A percentile compares a stretch with the other conserved stretches of the same genome.
phyloP scores from a whole-genome alignment of 371 early-diverging fungal species.

The Dinochytrium kinnereticum region DNA sequence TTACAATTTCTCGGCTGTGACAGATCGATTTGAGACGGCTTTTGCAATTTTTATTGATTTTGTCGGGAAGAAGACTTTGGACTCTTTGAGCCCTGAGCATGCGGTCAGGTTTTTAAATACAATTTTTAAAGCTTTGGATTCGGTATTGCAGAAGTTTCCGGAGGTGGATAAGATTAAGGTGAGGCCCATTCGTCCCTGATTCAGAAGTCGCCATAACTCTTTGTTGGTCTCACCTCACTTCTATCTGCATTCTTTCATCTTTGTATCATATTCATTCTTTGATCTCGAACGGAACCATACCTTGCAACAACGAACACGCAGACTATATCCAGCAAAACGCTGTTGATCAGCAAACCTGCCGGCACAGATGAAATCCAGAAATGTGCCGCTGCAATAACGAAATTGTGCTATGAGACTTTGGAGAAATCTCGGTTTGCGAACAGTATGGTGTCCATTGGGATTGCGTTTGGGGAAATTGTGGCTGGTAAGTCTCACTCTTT shows the following conservation, averaged over 20 bases:
- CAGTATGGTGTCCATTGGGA: background rate
- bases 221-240: too few species aligned
- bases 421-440: background rate
- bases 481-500: slow-evolving; percentile 14
- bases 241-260: too few species aligned
- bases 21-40: background rate
- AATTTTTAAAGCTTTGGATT: slow-evolving; percentile 1
- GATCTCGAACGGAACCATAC: too few species aligned
- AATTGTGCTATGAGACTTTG: background rate
- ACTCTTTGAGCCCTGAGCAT: background rate
- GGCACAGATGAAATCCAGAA: background rate
- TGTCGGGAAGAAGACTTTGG: background rate
- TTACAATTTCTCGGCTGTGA: slow-evolving; percentile 18
- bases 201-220: too few species aligned
- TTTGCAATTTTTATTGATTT: slow-evolving; percentile 16
- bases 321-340: slow-evolving; percentile 15
- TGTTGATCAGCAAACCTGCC: background rate
- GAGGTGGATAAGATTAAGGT: slow-evolving; percentile 22
- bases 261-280: too few species aligned
- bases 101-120: background rate
- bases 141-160: slow-evolving; percentile 6
- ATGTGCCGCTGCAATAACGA: background rate
- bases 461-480: slow-evolving; percentile 9
- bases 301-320: too few species aligned
- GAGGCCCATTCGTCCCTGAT: too few species aligned